Conservation (phyloP, 78 protist genomes). For the Protostelium mycophagum region DNA sequence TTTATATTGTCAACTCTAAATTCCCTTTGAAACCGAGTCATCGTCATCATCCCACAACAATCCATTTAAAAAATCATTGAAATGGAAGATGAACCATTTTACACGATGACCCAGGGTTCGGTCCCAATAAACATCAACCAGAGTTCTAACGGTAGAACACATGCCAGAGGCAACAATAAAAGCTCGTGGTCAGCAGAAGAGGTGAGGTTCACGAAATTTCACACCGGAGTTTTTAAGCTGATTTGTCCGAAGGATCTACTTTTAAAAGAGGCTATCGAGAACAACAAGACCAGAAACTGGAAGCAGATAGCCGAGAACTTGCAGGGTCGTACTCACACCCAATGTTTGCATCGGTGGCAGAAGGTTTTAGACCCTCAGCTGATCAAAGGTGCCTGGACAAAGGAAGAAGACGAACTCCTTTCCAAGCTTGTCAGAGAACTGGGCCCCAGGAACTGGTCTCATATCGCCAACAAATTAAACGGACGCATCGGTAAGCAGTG, state of each 20-base stretch:
- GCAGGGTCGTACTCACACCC: constrained; percentile 69
- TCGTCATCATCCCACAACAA: too few relatives aligned
- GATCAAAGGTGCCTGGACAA: constrained; percentile 91
- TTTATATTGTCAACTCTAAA: too few relatives aligned
- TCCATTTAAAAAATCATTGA: too few relatives aligned
- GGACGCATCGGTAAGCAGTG: constrained; percentile 89
- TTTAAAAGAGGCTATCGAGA: background rate
- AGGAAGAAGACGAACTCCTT: constrained; percentile 72
- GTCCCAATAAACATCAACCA: too few relatives aligned
- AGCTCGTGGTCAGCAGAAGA: background rate
- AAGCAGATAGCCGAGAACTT: constrained; percentile 79
- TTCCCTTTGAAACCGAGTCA: too few relatives aligned
- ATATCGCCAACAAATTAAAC: constrained; percentile 63
- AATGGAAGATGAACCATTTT: too few relatives aligned
- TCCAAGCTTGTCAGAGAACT: constrained; percentile 47
- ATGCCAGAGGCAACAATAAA: background rate
- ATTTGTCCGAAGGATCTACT: background rate
- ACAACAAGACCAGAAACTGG: constrained; percentile 60
- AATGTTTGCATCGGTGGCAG: constrained; percentile 86
- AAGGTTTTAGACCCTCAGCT: constrained; percentile 81
- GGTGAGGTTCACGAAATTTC: too few relatives aligned
- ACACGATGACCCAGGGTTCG: too few relatives aligned
- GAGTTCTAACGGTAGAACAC: too few relatives aligned
- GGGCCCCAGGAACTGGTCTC: constrained; percentile 87
- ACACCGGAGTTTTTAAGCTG: too few relatives aligned